These are phyloP conservation scores for Mrakia gelida DNA, from an alignment of 768 basidiomycete species.

Conservation along the genomic window DNA sequence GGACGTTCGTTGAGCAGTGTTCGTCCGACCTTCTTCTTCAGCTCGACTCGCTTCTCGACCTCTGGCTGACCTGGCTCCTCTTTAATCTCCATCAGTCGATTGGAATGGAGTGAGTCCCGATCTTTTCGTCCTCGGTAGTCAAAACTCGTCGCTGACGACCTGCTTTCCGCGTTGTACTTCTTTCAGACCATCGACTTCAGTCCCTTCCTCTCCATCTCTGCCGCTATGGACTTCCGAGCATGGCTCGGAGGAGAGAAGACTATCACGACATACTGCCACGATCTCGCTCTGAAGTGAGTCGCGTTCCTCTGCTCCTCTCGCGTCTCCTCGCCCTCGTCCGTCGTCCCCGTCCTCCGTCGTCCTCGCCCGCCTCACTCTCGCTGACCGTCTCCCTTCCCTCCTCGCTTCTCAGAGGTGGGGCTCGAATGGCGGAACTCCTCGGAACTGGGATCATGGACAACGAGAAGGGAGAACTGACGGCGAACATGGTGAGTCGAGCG, in stretches of 20 bases:
- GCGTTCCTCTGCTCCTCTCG: background rate
- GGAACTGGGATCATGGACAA: slow-evolving; percentile 25
- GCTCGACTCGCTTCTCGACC: background rate
- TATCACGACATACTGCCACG: slow-evolving; percentile 22
- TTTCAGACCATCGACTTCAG: background rate
- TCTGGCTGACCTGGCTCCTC: background rate
- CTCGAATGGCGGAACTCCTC: background rate
- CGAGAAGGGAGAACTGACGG: slow-evolving; percentile 7
- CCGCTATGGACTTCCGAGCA: slow-evolving; percentile 21
- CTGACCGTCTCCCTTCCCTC: too few species aligned
- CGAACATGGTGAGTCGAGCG: slow-evolving; percentile 7
- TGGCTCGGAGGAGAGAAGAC: slow-evolving; percentile 21
- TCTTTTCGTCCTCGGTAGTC: too few species aligned
- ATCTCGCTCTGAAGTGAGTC: slow-evolving; percentile 18
- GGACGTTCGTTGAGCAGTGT: background rate
- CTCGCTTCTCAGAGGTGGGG: background rate
- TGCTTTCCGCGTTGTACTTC: too few species aligned
- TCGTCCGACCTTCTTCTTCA: background rate
- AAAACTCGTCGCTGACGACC: too few species aligned
- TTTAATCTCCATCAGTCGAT: background rate
- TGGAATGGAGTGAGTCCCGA: background rate
- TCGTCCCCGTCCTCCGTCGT: background rate
- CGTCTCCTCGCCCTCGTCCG: background rate
- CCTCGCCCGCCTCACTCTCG: too few species aligned
- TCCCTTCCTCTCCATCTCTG: slow-evolving; percentile 18